phyloP scores from a whole-genome alignment of 2,329 filamentous ascomycete species.

The Fusarium veterinarium region DNA sequence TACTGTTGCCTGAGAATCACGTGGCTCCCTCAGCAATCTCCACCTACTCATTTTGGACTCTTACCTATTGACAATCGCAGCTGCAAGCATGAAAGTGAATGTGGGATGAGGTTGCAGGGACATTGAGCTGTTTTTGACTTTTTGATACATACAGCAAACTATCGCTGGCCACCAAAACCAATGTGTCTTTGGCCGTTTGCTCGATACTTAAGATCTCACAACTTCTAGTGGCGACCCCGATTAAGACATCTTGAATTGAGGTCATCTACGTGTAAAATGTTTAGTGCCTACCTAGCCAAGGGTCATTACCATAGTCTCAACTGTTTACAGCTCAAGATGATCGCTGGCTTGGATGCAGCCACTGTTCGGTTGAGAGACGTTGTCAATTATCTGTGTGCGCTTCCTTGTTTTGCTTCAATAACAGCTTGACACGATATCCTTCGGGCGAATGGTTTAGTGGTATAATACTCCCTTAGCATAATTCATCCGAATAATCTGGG shows the following conservation, averaged over 20 bases:
- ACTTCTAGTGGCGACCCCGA: neutral
- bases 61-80: neutral
- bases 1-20: neutral
- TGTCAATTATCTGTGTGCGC: neutral
- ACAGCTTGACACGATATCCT: accelerated
- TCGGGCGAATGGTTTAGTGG: slow-evolving; percentile 32
- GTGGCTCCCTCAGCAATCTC: neutral
- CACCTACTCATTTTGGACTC: neutral
- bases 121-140: accelerated
- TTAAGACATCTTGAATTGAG: neutral
- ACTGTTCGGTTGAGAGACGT: accelerated
- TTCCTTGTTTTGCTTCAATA: accelerated
- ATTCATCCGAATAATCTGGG: slow-evolving; percentile 17
- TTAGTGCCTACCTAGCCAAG: accelerated
- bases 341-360: accelerated
- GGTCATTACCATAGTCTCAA: accelerated
- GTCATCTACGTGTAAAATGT: accelerated
- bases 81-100: neutral
- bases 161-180: neutral
- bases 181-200: neutral
- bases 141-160: neutral
- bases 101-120: neutral
- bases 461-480: slow-evolving; percentile 34
- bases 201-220: neutral
- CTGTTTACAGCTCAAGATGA: neutral